Base-by-base conservation (phyloP, 371 early-diverging fungal species). In the Mortierella sp. region DNA sequence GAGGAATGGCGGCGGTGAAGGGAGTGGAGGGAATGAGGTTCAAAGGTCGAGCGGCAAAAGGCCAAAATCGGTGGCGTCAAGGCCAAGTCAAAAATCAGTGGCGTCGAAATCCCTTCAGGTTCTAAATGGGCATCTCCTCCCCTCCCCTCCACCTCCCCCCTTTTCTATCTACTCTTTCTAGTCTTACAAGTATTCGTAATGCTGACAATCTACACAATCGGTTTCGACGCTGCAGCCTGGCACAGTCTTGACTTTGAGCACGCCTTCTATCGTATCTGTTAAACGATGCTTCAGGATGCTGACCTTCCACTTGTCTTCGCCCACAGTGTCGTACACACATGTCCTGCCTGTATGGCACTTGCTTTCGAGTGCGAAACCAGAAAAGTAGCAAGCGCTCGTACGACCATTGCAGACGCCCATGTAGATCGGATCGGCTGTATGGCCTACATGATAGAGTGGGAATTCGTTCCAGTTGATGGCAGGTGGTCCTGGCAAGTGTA, bases 361-460 rank as follows among this genome's bases (percentile, higher is more conserved):
- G 21, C 77, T 84, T 69, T 97, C 96, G 71, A 98, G 81, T 17
- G 97, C 97, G 80, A 94, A 98, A 0, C 95, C 97, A 14, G 86
- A 92, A 61, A 88, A 89, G 81, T 94, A 97, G 70, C 98, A 98
- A 46, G 85, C 80, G 45, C 91, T 91, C 3, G 82, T 61, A 2
- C 88, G 87, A 1, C 96, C 89, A 21, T 85, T 89, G 69, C 98
- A 98, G 25, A 85, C 86, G 27, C 99, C 99, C 63, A 92, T 83
- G 81, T 88, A 98, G 22, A 98, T 88, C 5, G 99, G 98, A 81
- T 98, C 99, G 2, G 92, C 92, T 4, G 88, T 91, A 77, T 97
- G 94, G 1, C 97, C 97, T 62, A 95, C 86, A 73, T 98, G 98
- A 82, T 90, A 98, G 44, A 97, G 85, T 16, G 95, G 92, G 52